Evolutionary conservation across 768 basidiomycete species (phyloP).

Genomic region (Phylloporus sp.): DNA sequence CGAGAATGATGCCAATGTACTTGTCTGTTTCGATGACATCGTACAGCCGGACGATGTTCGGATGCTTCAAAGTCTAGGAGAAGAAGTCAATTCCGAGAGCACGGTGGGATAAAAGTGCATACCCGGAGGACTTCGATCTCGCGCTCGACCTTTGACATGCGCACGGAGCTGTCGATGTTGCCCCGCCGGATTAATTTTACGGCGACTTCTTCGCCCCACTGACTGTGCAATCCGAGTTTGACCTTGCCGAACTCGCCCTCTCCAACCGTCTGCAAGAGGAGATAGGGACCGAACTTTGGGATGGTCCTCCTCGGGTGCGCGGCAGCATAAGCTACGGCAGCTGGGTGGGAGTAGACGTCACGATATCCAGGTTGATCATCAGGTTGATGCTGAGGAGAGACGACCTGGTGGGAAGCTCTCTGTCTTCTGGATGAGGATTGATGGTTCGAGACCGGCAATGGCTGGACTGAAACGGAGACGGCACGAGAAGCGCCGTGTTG

Average conservation of each 20-base stretch:
- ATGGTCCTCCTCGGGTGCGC: constrained; percentile 83
- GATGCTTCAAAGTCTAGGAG: constrained; percentile 83
- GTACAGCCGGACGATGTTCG: constrained; percentile 96
- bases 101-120: constrained; percentile 24
- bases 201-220: constrained; percentile 97
- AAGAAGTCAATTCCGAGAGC: constrained; percentile 5
- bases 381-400: constrained; percentile 43
- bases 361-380: constrained; percentile 50
- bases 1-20: constrained; percentile 98
- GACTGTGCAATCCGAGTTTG: constrained; percentile 90
- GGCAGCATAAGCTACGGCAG: constrained; percentile 74
- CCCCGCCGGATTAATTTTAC: constrained; percentile 94
- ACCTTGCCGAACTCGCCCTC: constrained; percentile 99
- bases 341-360: constrained; percentile 81
- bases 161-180: constrained; percentile 78
- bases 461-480: constrained; percentile 53
- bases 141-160: constrained; percentile 93
- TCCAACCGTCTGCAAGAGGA: constrained; percentile 91
- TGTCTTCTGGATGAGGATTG: constrained; percentile 48
- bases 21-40: constrained; percentile 99
- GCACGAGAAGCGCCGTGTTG: constrained; percentile 42
- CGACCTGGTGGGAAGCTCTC: constrained; percentile 69
- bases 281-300: constrained; percentile 92
- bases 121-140: constrained; percentile 98
- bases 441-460: constrained; percentile 40